Evolutionary conservation across 257 asterid species (phyloP).

Genomic region (Fraxinus americana): DNA sequence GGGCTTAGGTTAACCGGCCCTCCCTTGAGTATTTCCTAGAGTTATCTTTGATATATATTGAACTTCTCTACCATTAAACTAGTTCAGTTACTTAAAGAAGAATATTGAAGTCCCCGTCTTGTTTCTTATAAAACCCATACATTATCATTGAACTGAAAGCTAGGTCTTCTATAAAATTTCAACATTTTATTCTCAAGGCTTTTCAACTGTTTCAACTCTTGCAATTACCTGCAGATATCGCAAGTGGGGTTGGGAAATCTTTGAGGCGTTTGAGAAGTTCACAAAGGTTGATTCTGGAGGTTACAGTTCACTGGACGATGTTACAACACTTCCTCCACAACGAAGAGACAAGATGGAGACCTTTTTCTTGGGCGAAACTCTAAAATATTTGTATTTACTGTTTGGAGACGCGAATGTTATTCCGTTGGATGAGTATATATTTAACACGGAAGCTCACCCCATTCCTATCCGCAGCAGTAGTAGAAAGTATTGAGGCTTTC

Average conservation of each 20-base stretch:
- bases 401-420: slow-evolving; percentile 53
- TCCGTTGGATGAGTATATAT: slow-evolving; percentile 85
- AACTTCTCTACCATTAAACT: background rate
- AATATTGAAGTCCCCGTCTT: background rate
- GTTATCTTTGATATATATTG: background rate
- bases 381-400: slow-evolving; percentile 81
- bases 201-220: slow-evolving; percentile 5
- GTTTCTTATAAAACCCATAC: background rate
- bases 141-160: background rate
- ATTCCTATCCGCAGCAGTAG: slow-evolving; percentile 58
- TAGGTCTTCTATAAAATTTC: background rate
- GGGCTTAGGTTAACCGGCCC: background rate
- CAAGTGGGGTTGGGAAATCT: slow-evolving; percentile 96
- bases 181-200: background rate
- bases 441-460: slow-evolving; percentile 98
- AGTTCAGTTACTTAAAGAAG: background rate
- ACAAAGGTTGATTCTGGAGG: slow-evolving; percentile 89
- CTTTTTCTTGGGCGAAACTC: slow-evolving; percentile 89
- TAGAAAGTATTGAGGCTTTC: slow-evolving; percentile 38
- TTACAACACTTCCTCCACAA: slow-evolving; percentile 70
- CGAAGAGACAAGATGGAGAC: slow-evolving; percentile 98
- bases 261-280: slow-evolving; percentile 90
- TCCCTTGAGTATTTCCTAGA: background rate
- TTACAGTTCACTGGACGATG: slow-evolving; percentile 86
- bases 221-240: slow-evolving; percentile 66